A percentile compares a stretch with the other conserved stretches of the same genome.
phyloP scores from a whole-genome alignment of 331 rosid species.

The Telfairia occidentalis region DNA sequence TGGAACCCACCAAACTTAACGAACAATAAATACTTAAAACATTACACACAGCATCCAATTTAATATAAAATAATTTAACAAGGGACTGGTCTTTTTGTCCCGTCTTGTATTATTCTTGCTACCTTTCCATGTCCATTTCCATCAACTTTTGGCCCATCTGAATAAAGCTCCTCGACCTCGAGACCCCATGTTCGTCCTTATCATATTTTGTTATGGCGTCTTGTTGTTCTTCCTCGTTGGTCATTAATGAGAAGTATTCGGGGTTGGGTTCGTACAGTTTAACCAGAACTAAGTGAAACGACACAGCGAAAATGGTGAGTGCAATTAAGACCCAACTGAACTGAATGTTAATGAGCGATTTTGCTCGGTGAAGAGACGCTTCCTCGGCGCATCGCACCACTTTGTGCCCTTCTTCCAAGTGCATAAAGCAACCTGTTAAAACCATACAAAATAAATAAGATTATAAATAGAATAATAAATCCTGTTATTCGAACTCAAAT shows the following conservation, averaged over 20 bases:
- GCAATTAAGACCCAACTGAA: slow-evolving; percentile 61
- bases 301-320: slow-evolving; percentile 32
- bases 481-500: too few relatives aligned
- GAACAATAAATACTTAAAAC: neutral
- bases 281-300: slow-evolving; percentile 32
- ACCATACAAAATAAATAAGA: too few relatives aligned
- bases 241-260: slow-evolving; percentile 31
- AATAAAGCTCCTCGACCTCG: slow-evolving; percentile 3
- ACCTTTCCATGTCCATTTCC: slow-evolving; percentile 23
- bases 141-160: slow-evolving; percentile 17
- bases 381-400: slow-evolving; percentile 39
- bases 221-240: slow-evolving; percentile 24
- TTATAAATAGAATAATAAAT: too few relatives aligned
- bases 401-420: slow-evolving; percentile 34
- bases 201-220: slow-evolving; percentile 8
- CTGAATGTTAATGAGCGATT: slow-evolving; percentile 45
- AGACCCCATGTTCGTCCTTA: neutral
- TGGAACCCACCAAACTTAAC: neutral
- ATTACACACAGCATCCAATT: neutral
- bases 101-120: neutral
- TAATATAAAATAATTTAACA: neutral
- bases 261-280: slow-evolving; percentile 24
- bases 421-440: slow-evolving; percentile 30
- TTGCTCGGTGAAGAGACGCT: slow-evolving; percentile 43
- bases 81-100: neutral